Conservation (phyloP, 176 grass and related monocot species). For the Coix lacrymajobi region DNA sequence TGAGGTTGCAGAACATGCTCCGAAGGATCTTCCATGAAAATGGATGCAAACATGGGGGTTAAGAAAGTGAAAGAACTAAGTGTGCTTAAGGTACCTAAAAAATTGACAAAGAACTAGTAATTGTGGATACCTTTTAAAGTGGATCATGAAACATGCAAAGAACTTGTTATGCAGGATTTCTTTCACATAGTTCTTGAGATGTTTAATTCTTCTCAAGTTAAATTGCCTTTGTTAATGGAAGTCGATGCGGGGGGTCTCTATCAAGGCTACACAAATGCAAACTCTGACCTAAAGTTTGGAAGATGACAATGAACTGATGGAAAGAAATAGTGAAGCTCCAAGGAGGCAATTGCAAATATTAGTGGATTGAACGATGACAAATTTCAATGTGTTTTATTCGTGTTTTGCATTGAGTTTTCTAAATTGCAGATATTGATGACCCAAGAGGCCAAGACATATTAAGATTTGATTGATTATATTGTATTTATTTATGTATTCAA, state of each 20-base stretch:
- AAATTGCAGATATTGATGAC: neutral
- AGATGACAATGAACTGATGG: neutral
- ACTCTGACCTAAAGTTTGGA: neutral
- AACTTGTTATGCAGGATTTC: neutral
- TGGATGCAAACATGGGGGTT: constrained; percentile 92
- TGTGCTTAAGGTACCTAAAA: constrained; percentile 73
- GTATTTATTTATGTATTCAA: neutral
- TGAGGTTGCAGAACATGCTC: neutral
- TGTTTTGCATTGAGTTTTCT: neutral
- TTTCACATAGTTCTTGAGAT: neutral
- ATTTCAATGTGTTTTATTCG: neutral
- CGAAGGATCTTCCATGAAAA: constrained; percentile 64
- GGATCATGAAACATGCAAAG: neutral
- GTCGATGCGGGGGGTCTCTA: neutral
- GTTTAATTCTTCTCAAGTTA: neutral
- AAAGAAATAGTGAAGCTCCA: neutral
- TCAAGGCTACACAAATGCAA: neutral
- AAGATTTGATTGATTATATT: neutral
- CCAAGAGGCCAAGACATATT: no score
- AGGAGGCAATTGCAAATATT: neutral
- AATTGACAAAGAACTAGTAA: neutral
- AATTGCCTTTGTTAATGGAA: neutral
- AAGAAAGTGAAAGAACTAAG: constrained; percentile 89
- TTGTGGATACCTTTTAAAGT: neutral
- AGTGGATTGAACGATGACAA: neutral